Conservation (phyloP, 75 land plant genomes). For the Adiantum capillusveneris region DNA sequence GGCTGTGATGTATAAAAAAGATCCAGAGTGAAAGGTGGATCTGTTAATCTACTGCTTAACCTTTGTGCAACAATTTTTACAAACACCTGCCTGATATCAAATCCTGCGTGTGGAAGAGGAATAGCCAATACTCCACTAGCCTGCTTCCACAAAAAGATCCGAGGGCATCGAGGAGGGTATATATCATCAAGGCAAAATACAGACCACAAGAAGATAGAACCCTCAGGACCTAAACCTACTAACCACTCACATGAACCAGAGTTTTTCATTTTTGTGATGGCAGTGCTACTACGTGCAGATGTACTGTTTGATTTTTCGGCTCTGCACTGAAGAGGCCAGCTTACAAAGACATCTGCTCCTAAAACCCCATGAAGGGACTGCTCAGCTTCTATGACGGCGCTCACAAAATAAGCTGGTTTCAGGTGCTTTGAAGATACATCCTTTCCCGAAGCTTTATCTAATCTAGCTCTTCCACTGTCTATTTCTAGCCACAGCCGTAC, state of each 20-base stretch:
- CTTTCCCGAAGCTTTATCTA: conserved; percentile 23
- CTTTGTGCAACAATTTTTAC: conserved; percentile 50
- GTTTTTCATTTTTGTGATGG: conserved; percentile 11
- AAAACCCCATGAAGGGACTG: conserved; percentile 49
- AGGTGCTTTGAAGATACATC: conserved; percentile 28
- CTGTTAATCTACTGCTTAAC: conserved; percentile 20
- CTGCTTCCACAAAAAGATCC: conserved; percentile 76
- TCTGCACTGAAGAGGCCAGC: conserved; percentile 56
- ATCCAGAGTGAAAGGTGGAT: conserved; percentile 57
- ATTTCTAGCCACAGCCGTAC: conserved; percentile 87
- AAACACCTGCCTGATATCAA: conserved; percentile 13
- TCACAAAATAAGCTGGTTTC: conserved; percentile 55
- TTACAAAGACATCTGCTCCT: conserved; percentile 56
- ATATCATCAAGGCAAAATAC: conserved; percentile 83
- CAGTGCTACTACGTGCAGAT: background rate
- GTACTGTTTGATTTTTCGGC: conserved; percentile 8
- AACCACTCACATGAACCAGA: conserved; percentile 78
- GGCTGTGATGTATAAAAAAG: conserved; percentile 48
- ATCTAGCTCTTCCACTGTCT: conserved; percentile 35
- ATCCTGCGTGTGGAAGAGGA: conserved; percentile 9
- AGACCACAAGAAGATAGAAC: conserved; percentile 62
- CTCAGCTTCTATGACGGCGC: conserved; percentile 74
- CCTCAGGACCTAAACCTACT: conserved; percentile 64
- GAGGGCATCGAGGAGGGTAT: conserved; percentile 67
- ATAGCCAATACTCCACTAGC: conserved; percentile 16